Conservation (phyloP, 2,329 filamentous ascomycete genomes). For the Exophiala aquamarina region DNA sequence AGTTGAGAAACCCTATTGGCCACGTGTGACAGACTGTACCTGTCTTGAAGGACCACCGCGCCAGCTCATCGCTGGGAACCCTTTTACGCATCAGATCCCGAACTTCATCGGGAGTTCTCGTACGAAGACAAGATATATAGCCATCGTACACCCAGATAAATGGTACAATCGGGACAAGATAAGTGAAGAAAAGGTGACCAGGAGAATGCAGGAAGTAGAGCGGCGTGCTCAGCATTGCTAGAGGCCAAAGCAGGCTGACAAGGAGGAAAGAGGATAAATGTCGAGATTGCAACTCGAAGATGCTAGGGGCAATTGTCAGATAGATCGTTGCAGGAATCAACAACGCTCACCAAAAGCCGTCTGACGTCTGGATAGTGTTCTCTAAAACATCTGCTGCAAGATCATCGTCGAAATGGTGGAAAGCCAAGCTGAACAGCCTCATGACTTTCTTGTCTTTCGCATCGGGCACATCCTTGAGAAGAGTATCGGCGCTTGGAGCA, state of each 20-base stretch:
- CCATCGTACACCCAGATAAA: conserved; percentile 70
- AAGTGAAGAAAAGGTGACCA: conserved; percentile 64
- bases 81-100: conserved; percentile 53
- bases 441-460: conserved; percentile 57
- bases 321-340: conserved; percentile 24
- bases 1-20: conserved; percentile 27
- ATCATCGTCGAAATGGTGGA: conserved; percentile 73
- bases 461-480: conserved; percentile 21
- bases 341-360: conserved; percentile 31
- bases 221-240: conserved; percentile 33
- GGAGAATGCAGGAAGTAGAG: conserved; percentile 49
- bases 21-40: conserved; percentile 28
- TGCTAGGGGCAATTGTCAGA: conserved; percentile 33
- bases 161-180: conserved; percentile 65
- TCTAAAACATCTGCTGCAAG: conserved; percentile 61
- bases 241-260: conserved; percentile 47
- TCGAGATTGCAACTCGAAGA: conserved; percentile 74
- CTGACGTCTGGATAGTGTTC: conserved; percentile 60
- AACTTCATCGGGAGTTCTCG: conserved; percentile 66
- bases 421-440: conserved; percentile 70
- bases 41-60: conserved; percentile 26
- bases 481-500: conserved; percentile 52
- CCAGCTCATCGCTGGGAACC: conserved; percentile 21
- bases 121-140: conserved; percentile 65
- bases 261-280: conserved; percentile 55